Conservation (phyloP, 345 rosid genomes). For the Pugionium cornutum region DNA sequence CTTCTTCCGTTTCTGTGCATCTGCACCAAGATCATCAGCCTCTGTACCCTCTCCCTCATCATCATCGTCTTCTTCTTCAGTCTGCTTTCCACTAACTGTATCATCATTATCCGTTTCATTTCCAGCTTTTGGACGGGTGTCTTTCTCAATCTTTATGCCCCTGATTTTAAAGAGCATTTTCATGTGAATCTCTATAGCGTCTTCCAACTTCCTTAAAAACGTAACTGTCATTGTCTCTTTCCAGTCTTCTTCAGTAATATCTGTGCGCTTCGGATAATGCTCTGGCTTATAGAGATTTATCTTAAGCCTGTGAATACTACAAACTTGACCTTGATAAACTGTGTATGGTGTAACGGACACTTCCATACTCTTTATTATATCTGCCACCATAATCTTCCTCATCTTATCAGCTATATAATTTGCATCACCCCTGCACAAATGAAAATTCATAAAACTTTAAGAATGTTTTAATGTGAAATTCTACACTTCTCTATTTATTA, state of each 20-base stretch:
- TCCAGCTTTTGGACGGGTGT: slow-evolving; percentile 44
- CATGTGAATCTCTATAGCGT: slow-evolving; percentile 76
- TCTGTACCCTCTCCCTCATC: slow-evolving; percentile 54
- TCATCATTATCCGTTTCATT: slow-evolving; percentile 53
- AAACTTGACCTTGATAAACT: slow-evolving; percentile 39
- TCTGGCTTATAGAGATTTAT: slow-evolving; percentile 68
- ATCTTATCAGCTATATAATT: slow-evolving; percentile 64
- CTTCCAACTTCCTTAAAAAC: slow-evolving; percentile 85
- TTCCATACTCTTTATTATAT: slow-evolving; percentile 66
- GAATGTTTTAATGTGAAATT: neutral
- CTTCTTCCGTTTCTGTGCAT: slow-evolving; percentile 62
- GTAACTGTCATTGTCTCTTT: slow-evolving; percentile 51
- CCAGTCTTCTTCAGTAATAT: slow-evolving; percentile 61
- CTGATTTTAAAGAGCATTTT: slow-evolving; percentile 63
- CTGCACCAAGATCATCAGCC: slow-evolving; percentile 82
- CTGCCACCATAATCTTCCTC: slow-evolving; percentile 80
- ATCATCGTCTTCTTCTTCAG: slow-evolving; percentile 43
- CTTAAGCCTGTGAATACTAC: slow-evolving; percentile 76
- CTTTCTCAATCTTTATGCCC: slow-evolving; percentile 58
- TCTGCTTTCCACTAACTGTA: slow-evolving; percentile 41
- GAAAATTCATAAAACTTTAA: slow-evolving; percentile 11
- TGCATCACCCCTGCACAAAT: slow-evolving; percentile 69
- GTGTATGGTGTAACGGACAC: slow-evolving; percentile 61
- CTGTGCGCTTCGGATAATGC: slow-evolving; percentile 53
- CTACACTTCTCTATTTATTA: neutral